A percentile compares a stretch with the other conserved stretches of the same genome.
Evolutionary conservation across 2,329 filamentous ascomycete genomes (phyloP).

Genomic region (Fusarium duplospermum): DNA sequence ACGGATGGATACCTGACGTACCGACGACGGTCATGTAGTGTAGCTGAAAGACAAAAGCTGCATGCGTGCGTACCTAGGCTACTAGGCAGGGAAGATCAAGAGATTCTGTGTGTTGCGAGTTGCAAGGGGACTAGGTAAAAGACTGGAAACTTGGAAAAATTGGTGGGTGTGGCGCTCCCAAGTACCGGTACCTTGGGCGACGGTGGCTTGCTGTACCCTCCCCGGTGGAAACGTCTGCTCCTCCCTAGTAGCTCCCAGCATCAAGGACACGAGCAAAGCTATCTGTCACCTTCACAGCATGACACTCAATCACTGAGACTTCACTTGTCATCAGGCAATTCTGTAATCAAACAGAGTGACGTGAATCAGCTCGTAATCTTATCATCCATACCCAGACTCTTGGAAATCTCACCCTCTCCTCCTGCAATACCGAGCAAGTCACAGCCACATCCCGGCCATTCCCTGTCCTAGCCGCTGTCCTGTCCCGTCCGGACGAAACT

Average conservation of each 20-base stretch:
- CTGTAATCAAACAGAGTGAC: neutral
- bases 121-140: slow-evolving; percentile 1
- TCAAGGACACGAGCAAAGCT: neutral
- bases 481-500: slow-evolving; percentile 34
- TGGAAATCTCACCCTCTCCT: slow-evolving; percentile 3
- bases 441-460: slow-evolving; percentile 17
- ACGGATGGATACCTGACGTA: slow-evolving; percentile 5
- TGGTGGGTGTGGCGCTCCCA: slow-evolving; percentile 36
- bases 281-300: slow-evolving; percentile 3
- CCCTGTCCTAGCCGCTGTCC: slow-evolving; percentile 40
- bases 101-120: slow-evolving; percentile 5
- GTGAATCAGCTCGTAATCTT: slow-evolving; percentile 5
- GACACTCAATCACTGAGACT: slow-evolving; percentile 20
- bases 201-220: slow-evolving; percentile 26
- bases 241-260: neutral
- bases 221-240: neutral
- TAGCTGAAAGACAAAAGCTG: slow-evolving; percentile 18
- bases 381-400: neutral
- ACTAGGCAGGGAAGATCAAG: slow-evolving; percentile 1
- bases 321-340: neutral
- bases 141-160: slow-evolving; percentile 14
- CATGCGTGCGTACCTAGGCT: neutral
- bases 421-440: neutral
- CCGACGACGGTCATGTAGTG: neutral
- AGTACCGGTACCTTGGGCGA: slow-evolving; percentile 39